Percentiles rank a stretch among this genome's conserved stretches.
These are phyloP conservation scores for Fusarium udum DNA, from an alignment of 2,329 filamentous ascomycete species.

Conservation along the genomic window DNA sequence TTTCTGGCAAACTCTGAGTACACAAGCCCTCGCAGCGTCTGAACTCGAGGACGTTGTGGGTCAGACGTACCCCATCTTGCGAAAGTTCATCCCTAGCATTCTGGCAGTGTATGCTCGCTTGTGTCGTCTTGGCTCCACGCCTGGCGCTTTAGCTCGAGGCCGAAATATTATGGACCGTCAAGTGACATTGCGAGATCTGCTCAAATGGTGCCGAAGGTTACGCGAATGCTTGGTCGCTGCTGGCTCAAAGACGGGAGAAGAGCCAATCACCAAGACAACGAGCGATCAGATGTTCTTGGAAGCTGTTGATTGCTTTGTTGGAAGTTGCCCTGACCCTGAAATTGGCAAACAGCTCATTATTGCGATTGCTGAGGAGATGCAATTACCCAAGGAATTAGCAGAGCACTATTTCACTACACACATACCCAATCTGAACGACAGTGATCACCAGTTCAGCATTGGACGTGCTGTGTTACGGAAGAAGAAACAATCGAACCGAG, in stretches of 20 bases:
- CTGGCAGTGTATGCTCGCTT: constrained; percentile 68
- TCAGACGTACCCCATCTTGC: constrained; percentile 74
- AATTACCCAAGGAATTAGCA: constrained; percentile 82
- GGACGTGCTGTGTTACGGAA: constrained; percentile 73
- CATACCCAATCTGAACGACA: constrained; percentile 74
- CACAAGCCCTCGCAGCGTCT: constrained; percentile 69
- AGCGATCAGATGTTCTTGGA: constrained; percentile 92
- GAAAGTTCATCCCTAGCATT: constrained; percentile 68
- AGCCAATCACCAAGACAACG: constrained; percentile 76
- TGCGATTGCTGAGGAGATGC: constrained; percentile 85
- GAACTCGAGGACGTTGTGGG: constrained; percentile 81
- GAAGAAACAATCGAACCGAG: constrained; percentile 59
- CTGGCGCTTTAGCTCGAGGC: constrained; percentile 45
- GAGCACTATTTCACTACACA: constrained; percentile 80
- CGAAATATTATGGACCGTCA: constrained; percentile 61
- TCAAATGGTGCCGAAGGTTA: constrained; percentile 90
- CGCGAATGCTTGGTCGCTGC: constrained; percentile 69
- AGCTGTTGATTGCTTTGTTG: constrained; percentile 90
- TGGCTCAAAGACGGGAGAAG: constrained; percentile 71
- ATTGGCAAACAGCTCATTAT: constrained; percentile 69
- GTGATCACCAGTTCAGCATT: constrained; percentile 65
- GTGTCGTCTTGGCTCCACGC: constrained; percentile 60
- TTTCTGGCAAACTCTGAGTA: constrained; percentile 83
- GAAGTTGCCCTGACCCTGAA: constrained; percentile 75
- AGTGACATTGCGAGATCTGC: constrained; percentile 77